Conservation (phyloP, 192 early-diverging fungal genomes). For the Backusella mclennaniae region DNA sequence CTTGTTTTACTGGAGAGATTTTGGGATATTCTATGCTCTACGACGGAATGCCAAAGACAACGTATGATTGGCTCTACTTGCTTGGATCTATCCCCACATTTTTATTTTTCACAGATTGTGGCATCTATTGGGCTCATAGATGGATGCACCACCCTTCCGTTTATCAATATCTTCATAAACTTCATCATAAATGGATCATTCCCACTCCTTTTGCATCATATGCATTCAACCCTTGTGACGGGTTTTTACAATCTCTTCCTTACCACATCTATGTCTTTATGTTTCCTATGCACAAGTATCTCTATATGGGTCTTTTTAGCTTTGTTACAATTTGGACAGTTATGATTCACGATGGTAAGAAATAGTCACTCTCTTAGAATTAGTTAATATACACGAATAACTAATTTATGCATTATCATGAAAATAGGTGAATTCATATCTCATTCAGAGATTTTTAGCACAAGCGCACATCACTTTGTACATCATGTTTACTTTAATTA, state of each 20-base stretch:
- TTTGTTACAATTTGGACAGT: slow-evolving; percentile 96
- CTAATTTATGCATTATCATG: neutral
- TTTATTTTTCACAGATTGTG: slow-evolving; percentile 89
- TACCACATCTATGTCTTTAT: slow-evolving; percentile 91
- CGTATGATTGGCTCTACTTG: slow-evolving; percentile 76
- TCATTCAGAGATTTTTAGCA: slow-evolving; percentile 69
- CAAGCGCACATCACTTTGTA: slow-evolving; percentile 91
- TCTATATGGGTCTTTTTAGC: slow-evolving; percentile 82
- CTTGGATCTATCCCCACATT: slow-evolving; percentile 66
- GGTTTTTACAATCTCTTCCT: slow-evolving; percentile 92
- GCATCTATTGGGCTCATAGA: slow-evolving; percentile 97
- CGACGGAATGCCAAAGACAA: slow-evolving; percentile 16
- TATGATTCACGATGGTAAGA: slow-evolving; percentile 90
- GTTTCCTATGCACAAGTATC: slow-evolving; percentile 86
- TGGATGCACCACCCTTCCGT: slow-evolving; percentile 85
- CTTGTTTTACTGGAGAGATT: slow-evolving; percentile 90
- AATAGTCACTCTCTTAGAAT: neutral
- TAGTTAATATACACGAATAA: neutral
- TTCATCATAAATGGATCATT: slow-evolving; percentile 57
- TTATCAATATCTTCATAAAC: slow-evolving; percentile 87
- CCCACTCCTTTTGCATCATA: slow-evolving; percentile 92
- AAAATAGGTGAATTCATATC: slow-evolving; percentile 65
- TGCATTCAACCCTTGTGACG: slow-evolving; percentile 96
- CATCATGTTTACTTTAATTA: slow-evolving; percentile 99
- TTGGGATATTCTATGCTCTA: slow-evolving; percentile 78